These are phyloP conservation scores for Zopfochytrium polystomum DNA, from an alignment of 371 early-diverging fungal genomes.

Conservation along the genomic window DNA sequence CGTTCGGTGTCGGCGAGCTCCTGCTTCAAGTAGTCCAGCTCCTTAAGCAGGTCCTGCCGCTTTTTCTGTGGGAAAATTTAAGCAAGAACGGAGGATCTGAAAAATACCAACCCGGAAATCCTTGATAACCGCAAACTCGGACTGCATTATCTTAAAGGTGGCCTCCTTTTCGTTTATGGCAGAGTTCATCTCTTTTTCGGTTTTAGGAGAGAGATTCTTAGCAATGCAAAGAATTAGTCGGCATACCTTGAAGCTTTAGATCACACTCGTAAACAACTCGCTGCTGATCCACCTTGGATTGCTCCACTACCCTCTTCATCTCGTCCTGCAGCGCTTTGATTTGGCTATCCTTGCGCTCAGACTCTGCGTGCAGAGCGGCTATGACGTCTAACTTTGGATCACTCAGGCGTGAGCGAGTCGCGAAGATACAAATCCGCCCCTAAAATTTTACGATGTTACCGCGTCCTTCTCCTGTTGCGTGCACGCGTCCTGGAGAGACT, in stretches of 20 bases:
- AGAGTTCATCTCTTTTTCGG: slow-evolving; percentile 37
- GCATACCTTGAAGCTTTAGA: slow-evolving; percentile 36
- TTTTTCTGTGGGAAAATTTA: slow-evolving; percentile 38
- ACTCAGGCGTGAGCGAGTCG: background rate
- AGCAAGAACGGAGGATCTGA: background rate
- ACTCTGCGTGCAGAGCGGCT: slow-evolving; percentile 48
- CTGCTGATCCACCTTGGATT: slow-evolving; percentile 27
- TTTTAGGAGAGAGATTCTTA: too few species aligned
- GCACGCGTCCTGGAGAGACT: slow-evolving; percentile 43
- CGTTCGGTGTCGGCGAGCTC: slow-evolving; percentile 50
- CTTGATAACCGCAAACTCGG: slow-evolving; percentile 54
- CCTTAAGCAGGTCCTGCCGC: slow-evolving; percentile 49
- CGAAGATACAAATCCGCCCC: background rate
- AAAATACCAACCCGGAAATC: slow-evolving; percentile 49
- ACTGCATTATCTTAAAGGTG: slow-evolving; percentile 49
- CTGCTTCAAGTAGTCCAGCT: slow-evolving; percentile 46
- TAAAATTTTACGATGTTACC: slow-evolving; percentile 23
- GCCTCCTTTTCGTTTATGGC: slow-evolving; percentile 52
- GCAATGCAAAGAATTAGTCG: background rate
- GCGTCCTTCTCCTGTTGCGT: slow-evolving; percentile 54
- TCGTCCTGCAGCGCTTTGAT: slow-evolving; percentile 36
- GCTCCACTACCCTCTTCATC: slow-evolving; percentile 31
- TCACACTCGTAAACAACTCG: slow-evolving; percentile 39
- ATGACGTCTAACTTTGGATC: slow-evolving; percentile 50
- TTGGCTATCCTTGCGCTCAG: slow-evolving; percentile 42